Evolutionary conservation across 2,329 filamentous ascomycete species (phyloP), one percentile per base, ranked within the genome.

Genomic region (Basipetospora sp.): DNA sequence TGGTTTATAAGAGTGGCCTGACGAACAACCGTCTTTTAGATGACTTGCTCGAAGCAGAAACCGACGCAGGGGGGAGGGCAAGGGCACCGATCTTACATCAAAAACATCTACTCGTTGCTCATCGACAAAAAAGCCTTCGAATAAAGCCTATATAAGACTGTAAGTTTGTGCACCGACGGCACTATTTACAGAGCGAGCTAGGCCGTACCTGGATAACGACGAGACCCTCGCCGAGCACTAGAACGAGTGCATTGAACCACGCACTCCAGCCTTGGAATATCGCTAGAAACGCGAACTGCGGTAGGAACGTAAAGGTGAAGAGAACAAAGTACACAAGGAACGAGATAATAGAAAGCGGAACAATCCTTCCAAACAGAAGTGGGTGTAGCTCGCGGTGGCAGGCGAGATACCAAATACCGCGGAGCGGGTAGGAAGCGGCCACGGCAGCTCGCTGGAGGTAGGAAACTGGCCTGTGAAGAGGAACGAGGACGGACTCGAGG

Each of bases 191-290:
- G 20, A 16, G 27, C 15, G 8, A 27, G 10, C 16, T 16, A 17
- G 8, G 19, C 34, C 38, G 16, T 18, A 45, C 44, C 45, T 64
- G 61, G 10, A 82, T 75, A 38, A 85, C 78, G 28, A 86, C 75
- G 45, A 83, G 62, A 0, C 79, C 80, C 49, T 86, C 79, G 31
- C 84, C 83, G n/a, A 98, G 67, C 0, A 94, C 83, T 33, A 96
- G 65, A 44, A 96, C 78, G 0, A 83, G 76, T 3, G 81, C 86
- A 49, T 85, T 94, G 41, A 94, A 60, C 82, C 85, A 93, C n/a
- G 90, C 90, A 20, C 77, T 78, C 42, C 75, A 71, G 16, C 81
- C 81, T 49, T 96, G 87, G 55, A 94, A 96, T 47, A 96, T 73
- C 13, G 81, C 77, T 16, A 98, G 70, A 50, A 98, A 83, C 2